A percentile compares a stretch with the other conserved stretches of the same genome.
phyloP scores from a whole-genome alignment of 1,284 basidiomycete genomes.

The Rhodotorula sp. region DNA sequence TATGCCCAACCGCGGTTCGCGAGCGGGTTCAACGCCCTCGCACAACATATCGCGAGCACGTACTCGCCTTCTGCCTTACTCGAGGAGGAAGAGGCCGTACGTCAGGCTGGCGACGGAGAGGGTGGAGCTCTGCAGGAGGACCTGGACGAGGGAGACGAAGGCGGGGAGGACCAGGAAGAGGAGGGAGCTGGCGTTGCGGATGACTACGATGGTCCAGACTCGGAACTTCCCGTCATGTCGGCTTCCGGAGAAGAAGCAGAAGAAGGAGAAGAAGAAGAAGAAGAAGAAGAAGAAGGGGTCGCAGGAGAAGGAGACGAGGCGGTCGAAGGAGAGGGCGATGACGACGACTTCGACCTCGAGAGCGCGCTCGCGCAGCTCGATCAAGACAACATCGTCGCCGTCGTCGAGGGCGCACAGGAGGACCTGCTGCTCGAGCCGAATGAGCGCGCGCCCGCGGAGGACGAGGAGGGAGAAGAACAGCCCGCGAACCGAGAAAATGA shows the following conservation, averaged over 20 bases:
- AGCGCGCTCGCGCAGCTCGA: slow-evolving; percentile 33
- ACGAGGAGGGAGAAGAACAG: slow-evolving; percentile 1
- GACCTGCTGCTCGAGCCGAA: slow-evolving; percentile 26
- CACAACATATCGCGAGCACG: slow-evolving; percentile 36
- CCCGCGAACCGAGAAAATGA: too few relatives aligned
- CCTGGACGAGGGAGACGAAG: background rate
- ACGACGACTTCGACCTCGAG: slow-evolving; percentile 34
- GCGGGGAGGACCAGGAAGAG: background rate
- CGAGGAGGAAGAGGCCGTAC: background rate
- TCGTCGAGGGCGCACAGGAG: slow-evolving; percentile 36
- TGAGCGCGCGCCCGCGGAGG: background rate
- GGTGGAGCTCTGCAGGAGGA: slow-evolving; percentile 9
- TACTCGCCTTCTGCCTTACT: slow-evolving; percentile 5
- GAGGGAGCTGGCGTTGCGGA: background rate
- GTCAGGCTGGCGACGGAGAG: background rate
- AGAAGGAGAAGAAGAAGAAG: background rate
- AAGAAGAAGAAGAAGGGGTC: background rate
- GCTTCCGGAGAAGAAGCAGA: background rate
- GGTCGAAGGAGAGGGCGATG: background rate
- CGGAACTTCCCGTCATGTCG: slow-evolving; percentile 5
- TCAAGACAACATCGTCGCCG: slow-evolving; percentile 27
- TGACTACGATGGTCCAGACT: slow-evolving; percentile 26
- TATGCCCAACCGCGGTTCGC: slow-evolving; percentile 34
- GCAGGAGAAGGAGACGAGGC: slow-evolving; percentile 3
- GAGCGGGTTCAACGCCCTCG: slow-evolving; percentile 43